phyloP scores from a whole-genome alignment of 1,139 yeast species.

The Geotrichum macrosporum region DNA sequence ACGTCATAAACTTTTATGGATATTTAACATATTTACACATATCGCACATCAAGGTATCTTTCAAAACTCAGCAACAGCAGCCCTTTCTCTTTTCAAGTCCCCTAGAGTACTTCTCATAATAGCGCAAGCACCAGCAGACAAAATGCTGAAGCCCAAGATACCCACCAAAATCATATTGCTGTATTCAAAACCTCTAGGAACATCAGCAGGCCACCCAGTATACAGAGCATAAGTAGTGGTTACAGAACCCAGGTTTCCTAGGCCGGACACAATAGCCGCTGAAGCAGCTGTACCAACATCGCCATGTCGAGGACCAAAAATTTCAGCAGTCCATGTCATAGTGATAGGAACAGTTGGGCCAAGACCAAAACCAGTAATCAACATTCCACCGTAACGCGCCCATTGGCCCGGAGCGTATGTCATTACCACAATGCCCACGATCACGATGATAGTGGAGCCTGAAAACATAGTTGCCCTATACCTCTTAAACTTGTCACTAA shows the following conservation, averaged over 20 bases:
- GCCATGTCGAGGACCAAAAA: conserved; percentile 66
- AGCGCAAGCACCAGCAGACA: conserved; percentile 42
- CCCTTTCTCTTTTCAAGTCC: conserved; percentile 25
- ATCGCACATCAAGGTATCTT: too few relatives aligned
- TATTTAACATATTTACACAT: too few relatives aligned
- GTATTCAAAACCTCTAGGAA: conserved; percentile 53
- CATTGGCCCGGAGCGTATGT: conserved; percentile 72
- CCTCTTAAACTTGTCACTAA: conserved; percentile 63
- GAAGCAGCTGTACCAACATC: conserved; percentile 83
- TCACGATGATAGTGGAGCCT: conserved; percentile 59
- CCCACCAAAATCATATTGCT: conserved; percentile 82
- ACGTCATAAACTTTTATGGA: too few relatives aligned
- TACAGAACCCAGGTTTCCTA: conserved; percentile 83
- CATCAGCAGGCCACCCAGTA: conserved; percentile 82
- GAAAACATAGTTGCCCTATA: conserved; percentile 60
- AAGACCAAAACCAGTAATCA: conserved; percentile 78
- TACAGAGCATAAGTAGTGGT: conserved; percentile 81
- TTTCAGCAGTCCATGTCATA: conserved; percentile 83
- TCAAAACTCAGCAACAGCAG: conserved; percentile 7
- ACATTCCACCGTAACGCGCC: conserved; percentile 74
- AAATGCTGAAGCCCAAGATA: conserved; percentile 67
- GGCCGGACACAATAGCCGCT: conserved; percentile 76
- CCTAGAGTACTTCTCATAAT: conserved; percentile 31
- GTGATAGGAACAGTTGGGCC: conserved; percentile 89
- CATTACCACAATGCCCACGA: conserved; percentile 68